Base-by-base conservation (phyloP, 2,329 filamentous ascomycete genomes). In the Herpotrichia juniperi region DNA sequence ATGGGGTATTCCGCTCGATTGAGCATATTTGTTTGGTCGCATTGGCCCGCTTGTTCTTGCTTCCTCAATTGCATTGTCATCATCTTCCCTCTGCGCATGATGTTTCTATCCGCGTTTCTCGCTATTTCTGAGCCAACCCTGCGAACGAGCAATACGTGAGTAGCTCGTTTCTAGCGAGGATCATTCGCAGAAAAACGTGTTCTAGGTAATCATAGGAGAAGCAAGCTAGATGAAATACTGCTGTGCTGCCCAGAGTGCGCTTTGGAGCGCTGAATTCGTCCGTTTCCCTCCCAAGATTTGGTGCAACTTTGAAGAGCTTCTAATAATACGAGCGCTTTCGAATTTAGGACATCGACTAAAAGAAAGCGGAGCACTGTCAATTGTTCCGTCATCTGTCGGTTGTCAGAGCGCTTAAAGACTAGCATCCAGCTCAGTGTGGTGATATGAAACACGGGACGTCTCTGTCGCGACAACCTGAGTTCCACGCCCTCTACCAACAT, bases 361-460 rank as follows among this genome's bases (percentile, higher is more conserved):
- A n/a, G 21, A 35, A 31, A 43, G 42, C 42, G 50, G 60, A 69
- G 67, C 63, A 68, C 69, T 72, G 61, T 53, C 44, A 53, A 40
- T 57, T 55, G 37, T 43, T 59, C 54, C 53, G 57, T 57, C 28
- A 31, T 50, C 54, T 51, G 56, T 50, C 17, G 44, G 25, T 24
- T 54, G 50, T 52, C 42, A 55, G 53, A 53, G 64, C 65, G 64
- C 61, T 50, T 68, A 61, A 47, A 58, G 61, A 56, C 21, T 63
- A 63, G n/a, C n/a, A n/a, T n/a, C n/a, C n/a, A n/a, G n/a, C n/a
- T n/a, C 66, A 51, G 63, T 51, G 54, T 46, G 48, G 59, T 60
- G 50, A 59, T 49, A 53, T 73, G 69, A 73, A 72, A 74, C 69
- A 48, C 50, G 42, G n/a, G n/a, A n/a, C n/a, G n/a, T n/a, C n/a